A percentile compares a stretch with the other conserved stretches of the same genome.
Evolutionary conservation across 306 rosid species (phyloP).

Genomic region (Cicer pinnatifidum): DNA sequence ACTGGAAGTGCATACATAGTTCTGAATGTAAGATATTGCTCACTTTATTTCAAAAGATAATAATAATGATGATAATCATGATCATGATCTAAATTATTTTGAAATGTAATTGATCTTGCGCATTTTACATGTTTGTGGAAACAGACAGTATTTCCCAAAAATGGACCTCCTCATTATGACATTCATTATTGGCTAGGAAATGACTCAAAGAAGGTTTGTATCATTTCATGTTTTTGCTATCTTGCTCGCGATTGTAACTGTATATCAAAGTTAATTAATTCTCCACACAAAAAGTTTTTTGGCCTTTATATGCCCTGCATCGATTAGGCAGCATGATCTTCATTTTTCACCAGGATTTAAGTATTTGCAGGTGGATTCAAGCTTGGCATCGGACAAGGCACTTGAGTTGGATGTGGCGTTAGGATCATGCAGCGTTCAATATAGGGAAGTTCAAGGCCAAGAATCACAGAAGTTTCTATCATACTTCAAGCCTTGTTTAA

Average conservation of each 20-base stretch:
- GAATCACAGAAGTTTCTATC: constrained; percentile 85
- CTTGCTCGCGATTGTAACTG: constrained; percentile 10
- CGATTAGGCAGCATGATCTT: constrained; percentile 33
- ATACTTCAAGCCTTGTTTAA: constrained; percentile 86
- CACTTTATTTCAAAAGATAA: constrained; percentile 4
- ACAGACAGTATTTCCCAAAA: constrained; percentile 74
- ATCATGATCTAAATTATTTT: constrained; percentile 7
- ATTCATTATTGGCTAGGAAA: constrained; percentile 91
- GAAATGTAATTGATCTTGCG: constrained; percentile 35
- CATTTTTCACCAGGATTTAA: constrained; percentile 22
- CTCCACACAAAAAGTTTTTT: neutral
- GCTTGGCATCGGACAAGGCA: constrained; percentile 86
- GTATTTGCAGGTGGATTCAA: constrained; percentile 72
- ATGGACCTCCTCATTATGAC: constrained; percentile 73
- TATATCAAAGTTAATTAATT: constrained; percentile 32
- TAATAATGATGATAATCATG: too few species aligned
- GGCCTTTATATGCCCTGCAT: constrained; percentile 8
- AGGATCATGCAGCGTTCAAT: constrained; percentile 94
- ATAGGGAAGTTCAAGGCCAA: constrained; percentile 86
- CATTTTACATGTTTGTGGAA: constrained; percentile 49
- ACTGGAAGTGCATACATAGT: constrained; percentile 84
- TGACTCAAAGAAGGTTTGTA: constrained; percentile 64
- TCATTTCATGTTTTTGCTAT: constrained; percentile 26
- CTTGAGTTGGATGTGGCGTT: constrained; percentile 90
- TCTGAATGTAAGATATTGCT: constrained; percentile 69